Evolutionary conservation across 495 filamentous ascomycete species (phyloP), one percentile per base, ranked within the genome.

Genomic region (Friedmanniomyces simplex): DNA sequence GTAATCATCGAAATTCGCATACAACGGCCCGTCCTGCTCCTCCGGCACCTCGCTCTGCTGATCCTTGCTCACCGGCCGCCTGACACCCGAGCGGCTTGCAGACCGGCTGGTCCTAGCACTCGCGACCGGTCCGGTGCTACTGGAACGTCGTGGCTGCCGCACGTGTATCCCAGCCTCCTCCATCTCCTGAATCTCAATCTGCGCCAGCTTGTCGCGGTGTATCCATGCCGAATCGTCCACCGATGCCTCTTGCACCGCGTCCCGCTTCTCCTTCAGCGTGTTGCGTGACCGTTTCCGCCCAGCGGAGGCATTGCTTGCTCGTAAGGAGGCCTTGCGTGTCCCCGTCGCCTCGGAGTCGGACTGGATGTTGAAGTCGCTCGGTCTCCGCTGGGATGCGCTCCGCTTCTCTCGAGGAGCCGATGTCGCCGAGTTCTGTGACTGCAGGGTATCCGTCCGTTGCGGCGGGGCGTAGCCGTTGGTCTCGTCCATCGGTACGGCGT

Each of bases 161-260:
- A 79, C 82, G 12, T 85, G 81, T 24, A 90, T 91, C 82, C 89
- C 90, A 2, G 89, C 89, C 66, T 88, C 88, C 63, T 94, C 88
- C 60, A 96, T 75, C 69, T 98, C 93, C 69, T 89, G 79, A 65
- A 78, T 96, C 74, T 98, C 93, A 63, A 98, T 98, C 67, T 82
- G 79, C 32, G 89, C 91, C 47, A 98, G 72, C 71, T 97, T 98
- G 71, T 98, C 93, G 22, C 93, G 79, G 68, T 98, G 91, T 57
- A 98, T 97, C 93, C 93, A 97, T 68, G 85, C 82, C 48, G 85
- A 85, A 60, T 77, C 75, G 39, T 87, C 83, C 18, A 52, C 51
- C 10, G 20, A 13, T 48, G 8, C 26, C 22, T 59, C 56, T 8
- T 16, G 20, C 3, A 13, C 14, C 21, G 22, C 13, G 3, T 42